Evolutionary conservation across 257 asterid species (phyloP), one percentile per base, ranked within the genome.

Genomic region (Handroanthus guayacan): DNA sequence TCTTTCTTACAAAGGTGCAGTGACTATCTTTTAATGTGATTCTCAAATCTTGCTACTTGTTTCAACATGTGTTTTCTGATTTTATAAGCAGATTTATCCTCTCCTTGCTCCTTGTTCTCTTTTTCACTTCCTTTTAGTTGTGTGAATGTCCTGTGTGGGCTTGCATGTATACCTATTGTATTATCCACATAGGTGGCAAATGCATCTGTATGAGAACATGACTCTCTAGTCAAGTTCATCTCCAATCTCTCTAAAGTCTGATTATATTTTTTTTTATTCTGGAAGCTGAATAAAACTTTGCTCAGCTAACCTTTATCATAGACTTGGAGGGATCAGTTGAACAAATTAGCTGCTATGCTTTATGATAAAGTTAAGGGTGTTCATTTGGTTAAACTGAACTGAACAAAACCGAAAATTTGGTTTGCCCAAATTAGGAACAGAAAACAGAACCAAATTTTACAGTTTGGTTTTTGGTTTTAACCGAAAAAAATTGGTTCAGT

Each of bases 1-100:
- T 89, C 77, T 91, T 90, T 81, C 93, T 89, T 77, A 90, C 92
- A 43, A 95, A 93, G 97, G 99, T 95, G 74, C 31, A 69, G 90
- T 60, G 9, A 58, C 52, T 18, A 73, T 37, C 8, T 71, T 60
- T 54, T 68, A 13, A 67, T 68, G 67, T 37, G 55, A 54, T 75
- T 69, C 38, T 67, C 9, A 76, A 71, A 75, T 71, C 20, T 34
- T 67, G 25, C 43, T n/a, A 57, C 20, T 10, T 11, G 55, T 44
- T n/a, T 56, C 36, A 67, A 31, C 67, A 18, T 5, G 25, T 69
- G 56, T 63, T 74, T 54, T 9, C 18, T 60, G 45, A 36, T 47
- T 31, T 17, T 45, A 47, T 31, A 44, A 71, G 67, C 63, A 36
- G 61, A 70, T 79, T 56, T 47, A 14, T 56, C 34, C 44, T 58